phyloP scores from a whole-genome alignment of 495 filamentous ascomycete species.

The Copromyces sp. region DNA sequence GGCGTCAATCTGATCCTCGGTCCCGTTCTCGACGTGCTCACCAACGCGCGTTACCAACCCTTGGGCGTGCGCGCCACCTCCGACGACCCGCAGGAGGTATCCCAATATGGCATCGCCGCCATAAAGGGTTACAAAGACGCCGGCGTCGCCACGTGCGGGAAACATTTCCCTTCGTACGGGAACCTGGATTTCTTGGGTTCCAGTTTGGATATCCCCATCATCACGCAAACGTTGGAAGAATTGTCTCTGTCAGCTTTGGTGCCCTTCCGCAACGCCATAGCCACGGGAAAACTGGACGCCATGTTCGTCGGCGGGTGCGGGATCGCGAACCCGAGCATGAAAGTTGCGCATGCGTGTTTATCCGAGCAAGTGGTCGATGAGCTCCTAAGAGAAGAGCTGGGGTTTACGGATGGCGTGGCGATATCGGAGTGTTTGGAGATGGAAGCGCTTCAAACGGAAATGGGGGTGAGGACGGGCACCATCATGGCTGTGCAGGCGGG shows the following conservation, averaged over 20 bases:
- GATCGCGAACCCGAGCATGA: conserved; percentile 75
- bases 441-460: conserved; percentile 83
- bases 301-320: conserved; percentile 92
- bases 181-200: conserved; percentile 88
- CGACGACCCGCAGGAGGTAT: conserved; percentile 85
- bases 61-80: conserved; percentile 73
- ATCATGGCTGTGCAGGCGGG: conserved; percentile 93
- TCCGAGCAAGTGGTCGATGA: conserved; percentile 86
- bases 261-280: conserved; percentile 78
- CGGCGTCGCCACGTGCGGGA: conserved; percentile 74
- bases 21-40: conserved; percentile 81
- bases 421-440: conserved; percentile 93
- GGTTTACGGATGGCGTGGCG: conserved; percentile 72
- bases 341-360: conserved; percentile 85
- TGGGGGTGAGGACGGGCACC: conserved; percentile 82
- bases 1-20: conserved; percentile 88
- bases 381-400: conserved; percentile 66
- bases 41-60: conserved; percentile 78
- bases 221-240: conserved; percentile 83
- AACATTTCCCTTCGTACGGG: conserved; percentile 88
- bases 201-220: conserved; percentile 77
- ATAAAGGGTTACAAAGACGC: conserved; percentile 86
- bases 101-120: conserved; percentile 72
- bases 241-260: conserved; percentile 73
- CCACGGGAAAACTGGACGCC: conserved; percentile 64